A percentile compares a stretch with the other conserved stretches of the same genome.
phyloP scores from a whole-genome alignment of 106 monocot species.

The Dactylorhiza incarnata region DNA sequence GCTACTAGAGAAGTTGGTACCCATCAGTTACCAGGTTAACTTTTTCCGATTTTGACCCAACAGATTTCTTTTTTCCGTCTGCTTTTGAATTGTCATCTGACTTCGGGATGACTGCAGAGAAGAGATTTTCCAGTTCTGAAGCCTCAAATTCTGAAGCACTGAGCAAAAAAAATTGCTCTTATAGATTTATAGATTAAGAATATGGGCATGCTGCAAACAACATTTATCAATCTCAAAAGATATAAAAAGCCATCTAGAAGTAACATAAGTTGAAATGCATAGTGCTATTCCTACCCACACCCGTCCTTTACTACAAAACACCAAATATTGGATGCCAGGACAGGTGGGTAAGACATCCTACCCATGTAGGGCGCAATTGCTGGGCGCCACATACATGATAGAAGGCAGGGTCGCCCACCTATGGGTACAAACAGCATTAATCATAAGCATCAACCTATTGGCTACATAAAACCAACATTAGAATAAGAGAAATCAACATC shows the following conservation, averaged over 20 bases:
- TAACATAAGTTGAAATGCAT: neutral
- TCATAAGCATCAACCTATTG: conserved; percentile 4
- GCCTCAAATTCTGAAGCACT: conserved; percentile 94
- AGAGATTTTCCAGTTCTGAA: conserved; percentile 86
- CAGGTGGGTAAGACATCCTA: neutral
- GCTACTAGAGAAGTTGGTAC: neutral
- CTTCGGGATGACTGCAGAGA: conserved; percentile 82
- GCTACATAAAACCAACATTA: neutral
- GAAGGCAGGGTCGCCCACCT: neutral
- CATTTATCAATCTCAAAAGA: neutral
- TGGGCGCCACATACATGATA: neutral
- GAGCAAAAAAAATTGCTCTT: conserved; percentile 1
- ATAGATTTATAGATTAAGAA: neutral
- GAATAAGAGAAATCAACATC: neutral
- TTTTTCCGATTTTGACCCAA: conserved; percentile 89
- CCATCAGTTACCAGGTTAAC: conserved; percentile 77
- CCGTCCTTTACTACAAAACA: neutral
- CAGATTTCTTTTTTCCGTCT: conserved; percentile 78
- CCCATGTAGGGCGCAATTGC: neutral
- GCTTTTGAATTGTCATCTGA: conserved; percentile 55
- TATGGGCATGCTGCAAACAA: neutral
- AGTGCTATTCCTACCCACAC: neutral
- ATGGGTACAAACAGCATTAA: neutral
- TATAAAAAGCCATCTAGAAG: neutral
- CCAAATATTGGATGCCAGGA: neutral